These are phyloP conservation scores for Tetracladium maxilliforme DNA, from an alignment of 2,329 filamentous ascomycete genomes.

Conservation along the genomic window DNA sequence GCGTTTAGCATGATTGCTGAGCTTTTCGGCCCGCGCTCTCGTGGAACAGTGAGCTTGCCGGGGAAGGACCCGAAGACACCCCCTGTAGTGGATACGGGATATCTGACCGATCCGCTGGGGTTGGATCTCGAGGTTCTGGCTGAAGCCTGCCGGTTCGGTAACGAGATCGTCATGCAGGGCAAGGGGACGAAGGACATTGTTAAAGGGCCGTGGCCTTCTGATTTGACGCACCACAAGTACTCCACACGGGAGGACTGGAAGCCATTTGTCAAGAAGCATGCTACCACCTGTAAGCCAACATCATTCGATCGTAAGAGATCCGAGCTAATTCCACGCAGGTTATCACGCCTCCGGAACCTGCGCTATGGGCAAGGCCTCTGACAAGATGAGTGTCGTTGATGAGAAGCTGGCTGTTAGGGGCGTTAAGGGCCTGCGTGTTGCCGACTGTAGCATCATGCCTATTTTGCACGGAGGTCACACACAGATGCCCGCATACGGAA, in stretches of 20 bases:
- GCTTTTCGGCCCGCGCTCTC: slow-evolving; percentile 40
- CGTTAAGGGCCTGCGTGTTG: slow-evolving; percentile 11
- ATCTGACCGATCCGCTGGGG: slow-evolving; percentile 38
- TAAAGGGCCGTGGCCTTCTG: slow-evolving; percentile 42
- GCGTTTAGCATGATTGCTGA: slow-evolving; percentile 43
- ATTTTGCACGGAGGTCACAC: slow-evolving; percentile 37
- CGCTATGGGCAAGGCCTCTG: slow-evolving; percentile 33
- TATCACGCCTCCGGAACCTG: slow-evolving; percentile 43
- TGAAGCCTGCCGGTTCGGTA: slow-evolving; percentile 41
- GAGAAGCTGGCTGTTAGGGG: slow-evolving; percentile 9
- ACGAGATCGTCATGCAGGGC: slow-evolving; percentile 44
- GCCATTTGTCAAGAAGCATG: slow-evolving; percentile 38
- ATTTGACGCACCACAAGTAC: slow-evolving; percentile 33
- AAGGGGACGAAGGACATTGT: slow-evolving; percentile 41
- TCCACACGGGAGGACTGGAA: slow-evolving; percentile 42
- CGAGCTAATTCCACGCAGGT: no score
- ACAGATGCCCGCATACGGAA: slow-evolving; percentile 42
- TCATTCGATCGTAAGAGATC: no score
- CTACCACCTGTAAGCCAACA: slow-evolving; percentile 39
- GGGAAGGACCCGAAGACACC: slow-evolving; percentile 30
- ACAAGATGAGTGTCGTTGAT: slow-evolving; percentile 22
- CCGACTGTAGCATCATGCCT: slow-evolving; percentile 12
- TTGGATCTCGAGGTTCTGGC: slow-evolving; percentile 43
- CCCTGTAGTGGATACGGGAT: slow-evolving; percentile 43
- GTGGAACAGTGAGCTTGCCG: slow-evolving; percentile 36